Conservation (phyloP, 192 early-diverging fungal species). For the Umbelopsis sp. region DNA sequence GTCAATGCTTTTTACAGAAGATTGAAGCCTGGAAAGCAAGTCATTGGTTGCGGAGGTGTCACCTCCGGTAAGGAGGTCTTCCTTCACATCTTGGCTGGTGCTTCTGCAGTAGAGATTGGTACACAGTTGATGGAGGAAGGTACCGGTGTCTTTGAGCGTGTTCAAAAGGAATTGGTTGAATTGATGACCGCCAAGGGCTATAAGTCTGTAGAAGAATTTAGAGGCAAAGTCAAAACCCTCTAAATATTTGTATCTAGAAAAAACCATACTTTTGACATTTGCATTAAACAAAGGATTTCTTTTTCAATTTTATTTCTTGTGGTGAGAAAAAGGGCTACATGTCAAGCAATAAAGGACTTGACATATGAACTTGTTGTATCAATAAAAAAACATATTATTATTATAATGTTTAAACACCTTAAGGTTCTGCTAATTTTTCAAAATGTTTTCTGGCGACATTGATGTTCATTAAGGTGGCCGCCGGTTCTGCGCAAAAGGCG, state of each 20-base stretch:
- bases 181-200: slow-evolving; percentile 40
- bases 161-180: slow-evolving; percentile 35
- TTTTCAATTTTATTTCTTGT: not conserved
- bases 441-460: slow-evolving; percentile 79
- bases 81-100: slow-evolving; percentile 42
- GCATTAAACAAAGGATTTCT: not conserved
- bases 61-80: slow-evolving; percentile 41
- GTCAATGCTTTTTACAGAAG: slow-evolving; percentile 42
- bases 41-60: slow-evolving; percentile 43
- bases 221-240: slow-evolving; percentile 43
- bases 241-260: slow-evolving; percentile 18
- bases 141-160: slow-evolving; percentile 32
- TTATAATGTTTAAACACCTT: not conserved
- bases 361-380: not conserved
- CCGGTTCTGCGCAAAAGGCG: slow-evolving; percentile 60
- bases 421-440: slow-evolving; percentile 67
- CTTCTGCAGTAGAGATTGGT: slow-evolving; percentile 40
- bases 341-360: no score
- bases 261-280: not conserved
- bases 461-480: slow-evolving; percentile 83
- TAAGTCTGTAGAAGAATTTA: slow-evolving; percentile 35
- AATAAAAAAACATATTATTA: slow-evolving; percentile 15
- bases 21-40: slow-evolving; percentile 27
- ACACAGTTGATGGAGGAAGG: slow-evolving; percentile 41
- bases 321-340: not conserved